Percentiles rank a stretch among this genome's conserved stretches.
phyloP scores from a whole-genome alignment of 2,329 filamentous ascomycete species.

The Sclerotinia sclerotiorum region DNA sequence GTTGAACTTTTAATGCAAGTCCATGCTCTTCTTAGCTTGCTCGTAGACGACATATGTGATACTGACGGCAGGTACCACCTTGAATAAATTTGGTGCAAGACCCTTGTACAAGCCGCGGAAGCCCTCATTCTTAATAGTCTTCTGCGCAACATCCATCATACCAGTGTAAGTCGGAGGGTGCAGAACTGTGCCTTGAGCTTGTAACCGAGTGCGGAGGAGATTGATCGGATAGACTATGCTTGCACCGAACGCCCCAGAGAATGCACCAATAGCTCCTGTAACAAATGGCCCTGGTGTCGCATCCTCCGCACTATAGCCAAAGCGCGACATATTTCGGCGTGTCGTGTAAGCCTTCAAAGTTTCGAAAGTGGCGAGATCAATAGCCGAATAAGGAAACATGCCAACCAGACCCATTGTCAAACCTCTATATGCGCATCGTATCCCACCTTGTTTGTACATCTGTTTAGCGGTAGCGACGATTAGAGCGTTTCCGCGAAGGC shows the following conservation, averaged over 20 bases:
- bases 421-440: conserved; percentile 82
- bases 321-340: conserved; percentile 64
- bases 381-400: conserved; percentile 97
- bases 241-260: conserved; percentile 87
- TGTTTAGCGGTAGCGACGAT: conserved; percentile 80
- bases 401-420: conserved; percentile 90
- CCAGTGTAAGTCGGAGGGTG: conserved; percentile 89
- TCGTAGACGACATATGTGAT: conserved; percentile 95
- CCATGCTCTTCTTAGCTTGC: conserved; percentile 74
- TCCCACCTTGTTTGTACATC: conserved; percentile 77
- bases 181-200: conserved; percentile 91
- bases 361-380: conserved; percentile 95
- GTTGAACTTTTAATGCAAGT: conserved; percentile 26
- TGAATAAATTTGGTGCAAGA: conserved; percentile 89
- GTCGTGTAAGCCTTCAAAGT: conserved; percentile 78
- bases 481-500: conserved; percentile 77
- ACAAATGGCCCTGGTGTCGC: conserved; percentile 76
- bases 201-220: conserved; percentile 83
- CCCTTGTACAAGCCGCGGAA: conserved; percentile 88
- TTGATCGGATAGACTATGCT: conserved; percentile 96
- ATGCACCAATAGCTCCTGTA: conserved; percentile 85
- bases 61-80: conserved; percentile 92
- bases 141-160: conserved; percentile 82
- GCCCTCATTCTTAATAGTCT: conserved; percentile 82
- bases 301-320: conserved; percentile 79